Conservation (phyloP, 2,329 filamentous ascomycete species). For the Ophiostoma perfectum region DNA sequence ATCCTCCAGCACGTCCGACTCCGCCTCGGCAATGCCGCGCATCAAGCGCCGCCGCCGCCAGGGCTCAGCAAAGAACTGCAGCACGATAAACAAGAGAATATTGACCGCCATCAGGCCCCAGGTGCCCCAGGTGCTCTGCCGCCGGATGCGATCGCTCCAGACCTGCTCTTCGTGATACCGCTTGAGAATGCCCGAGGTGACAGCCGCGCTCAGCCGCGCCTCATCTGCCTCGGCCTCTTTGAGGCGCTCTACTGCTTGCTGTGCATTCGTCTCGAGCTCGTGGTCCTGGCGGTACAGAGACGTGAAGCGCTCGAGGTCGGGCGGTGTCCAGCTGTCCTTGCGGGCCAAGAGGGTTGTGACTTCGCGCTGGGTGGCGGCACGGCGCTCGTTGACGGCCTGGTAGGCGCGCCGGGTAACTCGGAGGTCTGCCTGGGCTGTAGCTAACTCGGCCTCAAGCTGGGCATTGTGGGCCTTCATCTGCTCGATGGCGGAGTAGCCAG, state of each 20-base stretch:
- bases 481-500: conserved; percentile 90
- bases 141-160: conserved; percentile 94
- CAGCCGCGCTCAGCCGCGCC: conserved; percentile 66
- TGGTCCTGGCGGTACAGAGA: conserved; percentile 87
- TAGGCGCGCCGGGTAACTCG: conserved; percentile 68
- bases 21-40: conserved; percentile 73
- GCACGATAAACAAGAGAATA: conserved; percentile 76
- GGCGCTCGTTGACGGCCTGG: conserved; percentile 74
- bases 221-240: conserved; percentile 72
- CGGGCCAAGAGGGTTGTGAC: conserved; percentile 89
- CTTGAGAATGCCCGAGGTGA: conserved; percentile 78
- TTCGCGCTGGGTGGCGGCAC: conserved; percentile 87
- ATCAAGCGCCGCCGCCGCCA: conserved; percentile 81
- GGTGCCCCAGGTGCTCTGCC: conserved; percentile 97
- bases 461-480: conserved; percentile 74
- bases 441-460: conserved; percentile 55
- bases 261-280: conserved; percentile 80
- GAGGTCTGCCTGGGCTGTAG: conserved; percentile 58
- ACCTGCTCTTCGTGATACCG: conserved; percentile 99
- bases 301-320: conserved; percentile 91
- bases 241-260: conserved; percentile 64
- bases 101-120: conserved; percentile 98
- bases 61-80: conserved; percentile 86
- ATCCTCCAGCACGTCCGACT: conserved; percentile 53
- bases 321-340: conserved; percentile 84